A percentile compares a stretch with the other conserved stretches of the same genome.
These are phyloP conservation scores for Melaleuca quinquenervia DNA, from an alignment of 345 rosid genomes.

Conservation along the genomic window DNA sequence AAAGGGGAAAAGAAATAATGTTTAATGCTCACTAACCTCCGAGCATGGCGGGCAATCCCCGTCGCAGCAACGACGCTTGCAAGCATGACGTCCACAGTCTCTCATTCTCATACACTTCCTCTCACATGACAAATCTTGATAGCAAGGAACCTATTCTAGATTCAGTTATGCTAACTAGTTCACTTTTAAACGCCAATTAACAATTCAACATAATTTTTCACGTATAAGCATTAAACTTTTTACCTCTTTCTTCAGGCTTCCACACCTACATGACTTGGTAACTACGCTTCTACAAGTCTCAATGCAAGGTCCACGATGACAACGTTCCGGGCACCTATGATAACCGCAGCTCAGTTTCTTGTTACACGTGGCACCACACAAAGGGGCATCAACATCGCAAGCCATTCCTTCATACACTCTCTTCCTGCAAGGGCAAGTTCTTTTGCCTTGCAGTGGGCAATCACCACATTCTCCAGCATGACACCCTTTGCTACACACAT, in stretches of 20 bases:
- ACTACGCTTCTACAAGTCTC: conserved; percentile 82
- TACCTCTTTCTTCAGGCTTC: conserved; percentile 84
- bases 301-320: conserved; percentile 69
- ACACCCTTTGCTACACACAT: conserved; percentile 69
- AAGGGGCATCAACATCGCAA: conserved; percentile 57
- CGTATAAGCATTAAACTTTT: background rate
- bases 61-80: conserved; percentile 89
- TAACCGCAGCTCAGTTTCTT: conserved; percentile 59
- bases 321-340: conserved; percentile 80
- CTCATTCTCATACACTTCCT: conserved; percentile 74
- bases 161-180: conserved; percentile 8
- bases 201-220: background rate
- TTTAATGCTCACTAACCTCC: conserved; percentile 31
- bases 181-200: background rate
- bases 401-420: conserved; percentile 62
- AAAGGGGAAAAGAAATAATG: background rate
- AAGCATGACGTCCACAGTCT: conserved; percentile 88
- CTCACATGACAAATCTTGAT: conserved; percentile 86
- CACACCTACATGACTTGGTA: conserved; percentile 63
- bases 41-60: conserved; percentile 88
- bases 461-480: conserved; percentile 67
- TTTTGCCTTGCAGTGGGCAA: conserved; percentile 76
- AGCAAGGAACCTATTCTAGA: conserved; percentile 73
- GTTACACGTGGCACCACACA: conserved; percentile 82
- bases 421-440: conserved; percentile 87